Base-by-base conservation (phyloP, 768 basidiomycete species). In the Vararia minispora region DNA sequence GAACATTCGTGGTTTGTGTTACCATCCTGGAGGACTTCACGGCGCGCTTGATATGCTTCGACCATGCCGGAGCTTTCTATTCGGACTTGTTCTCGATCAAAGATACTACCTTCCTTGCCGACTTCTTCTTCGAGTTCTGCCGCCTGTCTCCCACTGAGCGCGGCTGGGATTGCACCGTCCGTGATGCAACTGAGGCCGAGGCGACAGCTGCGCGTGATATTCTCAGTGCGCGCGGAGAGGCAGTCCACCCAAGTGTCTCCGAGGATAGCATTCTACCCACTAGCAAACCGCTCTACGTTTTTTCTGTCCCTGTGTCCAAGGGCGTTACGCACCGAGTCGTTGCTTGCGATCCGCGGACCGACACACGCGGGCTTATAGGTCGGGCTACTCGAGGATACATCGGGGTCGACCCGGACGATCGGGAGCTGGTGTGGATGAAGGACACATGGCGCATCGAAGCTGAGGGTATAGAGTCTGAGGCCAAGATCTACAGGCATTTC, bases 121-220 rank as follows among this genome's bases (percentile, higher is more conserved):
- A 55, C 3, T 63, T 61, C 39, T 35, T 63, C 6, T 56, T 52
- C 51, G 50, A 51, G 3, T 61, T 58, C 39, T 28, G 45, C 10
- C 37, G 47, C 13, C 32, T 49, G 1, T 42, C 41, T 0, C 20
- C 30, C 12, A 25, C 5, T 5, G 34, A 46, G 13, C 49, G 60
- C 4, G 60, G 63, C 1, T 40, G 48, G 25, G 59, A 53, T 16
- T 27, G 25, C 14, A 50, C 46, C 1, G 38, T 40, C 9, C 5
- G 6, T 11, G 40, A 40, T 20, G 12, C 28, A n/a, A 16, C 17
- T 10, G 34, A 9, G 14, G 44, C 35, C 18, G 26, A n/a, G 10
- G 16, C 12, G 6, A 9, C 18, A 20, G 33, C 40, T 8, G 28
- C n/a, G 6, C 9, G 16, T 26, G 39, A 38, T 14, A 29, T 43